Conservation (phyloP, 345 rosid genomes). For the Camelina sativa region DNA sequence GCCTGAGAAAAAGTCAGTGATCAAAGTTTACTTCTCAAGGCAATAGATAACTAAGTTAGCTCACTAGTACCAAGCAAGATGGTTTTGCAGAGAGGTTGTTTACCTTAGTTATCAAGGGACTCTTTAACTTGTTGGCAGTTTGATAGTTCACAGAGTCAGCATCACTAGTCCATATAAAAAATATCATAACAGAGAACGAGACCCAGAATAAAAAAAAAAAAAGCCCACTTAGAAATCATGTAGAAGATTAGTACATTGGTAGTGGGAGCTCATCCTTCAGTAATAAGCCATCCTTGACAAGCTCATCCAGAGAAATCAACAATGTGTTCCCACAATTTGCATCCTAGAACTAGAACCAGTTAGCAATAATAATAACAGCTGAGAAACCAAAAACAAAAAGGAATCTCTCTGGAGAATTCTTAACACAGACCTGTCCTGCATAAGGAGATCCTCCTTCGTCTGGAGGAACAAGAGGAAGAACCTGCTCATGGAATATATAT, state of each 20-base stretch:
- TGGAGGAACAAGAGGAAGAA: slow-evolving; percentile 96
- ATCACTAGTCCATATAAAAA: slow-evolving; percentile 51
- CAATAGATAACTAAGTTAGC: not conserved
- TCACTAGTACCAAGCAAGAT: not conserved
- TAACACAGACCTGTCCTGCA: slow-evolving; percentile 74
- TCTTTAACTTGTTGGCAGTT: slow-evolving; percentile 62
- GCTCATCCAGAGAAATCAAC: slow-evolving; percentile 93
- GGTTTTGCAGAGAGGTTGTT: too few relatives aligned
- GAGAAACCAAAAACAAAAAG: not conserved
- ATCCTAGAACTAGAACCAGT: slow-evolving; percentile 69
- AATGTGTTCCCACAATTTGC: slow-evolving; percentile 94
- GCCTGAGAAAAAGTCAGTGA: slow-evolving; percentile 55
- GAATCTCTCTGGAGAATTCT: not conserved
- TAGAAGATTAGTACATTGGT: slow-evolving; percentile 57
- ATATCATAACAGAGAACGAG: slow-evolving; percentile 12
- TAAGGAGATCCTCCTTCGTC: slow-evolving; percentile 87
- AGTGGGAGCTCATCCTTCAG: slow-evolving; percentile 70
- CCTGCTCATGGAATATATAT: slow-evolving; percentile 51
- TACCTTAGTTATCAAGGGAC: slow-evolving; percentile 81
- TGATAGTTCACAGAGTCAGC: slow-evolving; percentile 65
- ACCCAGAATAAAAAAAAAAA: not conserved
- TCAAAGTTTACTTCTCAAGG: slow-evolving; percentile 10
- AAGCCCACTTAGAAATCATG: slow-evolving; percentile 5
- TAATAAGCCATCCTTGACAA: slow-evolving; percentile 80
- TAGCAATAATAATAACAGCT: not conserved